Evolutionary conservation across 2,329 filamentous ascomycete genomes (phyloP), one percentile per base, ranked within the genome.

Genomic region (Cladosporium oxysporum): DNA sequence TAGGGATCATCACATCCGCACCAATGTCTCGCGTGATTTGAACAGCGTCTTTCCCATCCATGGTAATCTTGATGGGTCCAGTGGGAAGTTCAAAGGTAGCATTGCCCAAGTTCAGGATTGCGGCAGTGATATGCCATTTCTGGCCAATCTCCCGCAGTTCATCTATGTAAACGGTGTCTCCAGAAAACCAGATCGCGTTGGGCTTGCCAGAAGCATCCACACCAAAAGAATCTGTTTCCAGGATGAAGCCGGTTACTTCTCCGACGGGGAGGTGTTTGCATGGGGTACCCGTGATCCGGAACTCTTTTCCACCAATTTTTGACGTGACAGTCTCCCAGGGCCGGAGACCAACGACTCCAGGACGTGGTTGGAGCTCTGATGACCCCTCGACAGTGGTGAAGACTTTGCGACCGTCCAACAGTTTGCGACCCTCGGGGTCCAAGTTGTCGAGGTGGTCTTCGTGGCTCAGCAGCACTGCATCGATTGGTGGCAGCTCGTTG

Each of bases 371-470:
- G 0, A 84, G 78, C 1, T 83, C 82, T 23, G 74, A 75, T 0
- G 79, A 80, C 1, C 82, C 82, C 35, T 83, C 81, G 1, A 74
- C 63, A 0, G 82, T 84, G 0, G 82, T 84, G 33, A 83, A 73
- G 5, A 84, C 83, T 2, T 71, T 73, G 8, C 81, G 80, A 3
- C 80, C 82, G 58, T 84, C 76, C 6, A 84, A 77, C 0, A 84
- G 75, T 8, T 69, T 76, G 5, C 82, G 82, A 26, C 83, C 82
- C 0, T 79, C 68, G 2, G 78, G 75, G 37, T 85, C 83, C 2
- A 85, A 76, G 66, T 84, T 84, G 67, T 84, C 83, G 0, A 75
- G 74, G 65, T 84, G 83, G 70, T 84, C 81, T 70, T 84, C 83
- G 66, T 85, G 83, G 70, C 80, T 83, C 10, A 84, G 76, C 0